phyloP scores from a whole-genome alignment of 176 grass and related monocot genomes.

The Elaeis guineensis region DNA sequence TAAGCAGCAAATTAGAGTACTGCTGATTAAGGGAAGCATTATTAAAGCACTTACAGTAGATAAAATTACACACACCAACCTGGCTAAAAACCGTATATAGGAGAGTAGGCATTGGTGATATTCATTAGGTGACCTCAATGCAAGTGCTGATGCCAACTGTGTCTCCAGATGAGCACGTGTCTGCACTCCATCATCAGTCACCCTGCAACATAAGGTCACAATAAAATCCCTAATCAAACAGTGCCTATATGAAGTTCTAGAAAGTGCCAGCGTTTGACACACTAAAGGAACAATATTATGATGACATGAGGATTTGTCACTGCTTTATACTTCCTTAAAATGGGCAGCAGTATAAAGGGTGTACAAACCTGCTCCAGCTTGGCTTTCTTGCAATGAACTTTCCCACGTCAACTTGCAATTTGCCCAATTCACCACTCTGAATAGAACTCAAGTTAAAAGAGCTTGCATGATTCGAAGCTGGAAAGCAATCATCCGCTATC shows the following conservation, averaged over 20 bases:
- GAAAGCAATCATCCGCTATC: slow-evolving; percentile 80
- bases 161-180: slow-evolving; percentile 87
- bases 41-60: too few relatives aligned
- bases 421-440: slow-evolving; percentile 72
- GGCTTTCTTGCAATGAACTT: slow-evolving; percentile 76
- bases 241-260: too few relatives aligned
- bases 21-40: too few relatives aligned
- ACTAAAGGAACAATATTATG: slow-evolving; percentile 20
- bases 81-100: slow-evolving; percentile 85
- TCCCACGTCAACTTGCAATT: slow-evolving; percentile 75
- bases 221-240: too few relatives aligned
- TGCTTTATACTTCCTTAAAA: too few relatives aligned
- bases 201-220: slow-evolving; percentile 8
- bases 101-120: slow-evolving; percentile 81
- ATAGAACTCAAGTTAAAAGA: slow-evolving; percentile 55
- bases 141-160: slow-evolving; percentile 71
- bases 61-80: slow-evolving; percentile 24
- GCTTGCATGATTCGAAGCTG: slow-evolving; percentile 69
- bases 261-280: not conserved
- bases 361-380: slow-evolving; percentile 68
- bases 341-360: not conserved
- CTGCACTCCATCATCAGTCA: slow-evolving; percentile 74
- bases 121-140: slow-evolving; percentile 81
- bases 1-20: too few relatives aligned
- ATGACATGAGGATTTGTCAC: too few relatives aligned